Percentiles rank a stretch among this genome's conserved stretches.
These are phyloP conservation scores for Tritrichomonas musculus DNA, from an alignment of 208 protist species.

Conservation along the genomic window DNA sequence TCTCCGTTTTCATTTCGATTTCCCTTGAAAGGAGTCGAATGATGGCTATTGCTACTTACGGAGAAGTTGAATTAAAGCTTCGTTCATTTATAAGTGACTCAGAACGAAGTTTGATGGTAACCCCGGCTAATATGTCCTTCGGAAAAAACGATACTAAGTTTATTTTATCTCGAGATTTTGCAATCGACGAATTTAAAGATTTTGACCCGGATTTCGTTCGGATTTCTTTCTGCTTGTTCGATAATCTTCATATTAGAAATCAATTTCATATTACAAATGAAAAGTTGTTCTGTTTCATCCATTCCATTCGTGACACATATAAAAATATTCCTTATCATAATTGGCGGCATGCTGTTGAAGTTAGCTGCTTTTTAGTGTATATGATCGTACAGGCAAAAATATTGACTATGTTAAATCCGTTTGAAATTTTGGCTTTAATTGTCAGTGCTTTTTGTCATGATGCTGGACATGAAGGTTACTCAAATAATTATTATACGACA, in stretches of 20 bases:
- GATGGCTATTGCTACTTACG: neutral
- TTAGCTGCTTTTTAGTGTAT: constrained; percentile 54
- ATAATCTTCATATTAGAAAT: neutral
- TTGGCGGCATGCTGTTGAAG: constrained; percentile 59
- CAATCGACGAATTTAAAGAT: too few relatives aligned
- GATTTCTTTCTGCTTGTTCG: constrained; percentile 23
- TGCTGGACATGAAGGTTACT: constrained; percentile 85
- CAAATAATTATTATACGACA: constrained; percentile 83
- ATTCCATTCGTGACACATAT: constrained; percentile 15
- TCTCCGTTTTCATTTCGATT: neutral
- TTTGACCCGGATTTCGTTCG: neutral
- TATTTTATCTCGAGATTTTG: too few relatives aligned
- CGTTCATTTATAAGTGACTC: neutral
- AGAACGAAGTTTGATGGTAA: neutral
- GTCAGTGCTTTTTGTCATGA: constrained; percentile 80
- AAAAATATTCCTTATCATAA: constrained; percentile 62
- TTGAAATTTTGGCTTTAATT: constrained; percentile 73
- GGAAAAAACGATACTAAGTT: too few relatives aligned
- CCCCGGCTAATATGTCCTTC: neutral
- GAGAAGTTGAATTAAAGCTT: neutral
- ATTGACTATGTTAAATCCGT: constrained; percentile 48
- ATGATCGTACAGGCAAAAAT: constrained; percentile 52
- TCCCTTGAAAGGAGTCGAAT: neutral
- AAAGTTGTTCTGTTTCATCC: constrained; percentile 21
- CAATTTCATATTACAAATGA: constrained; percentile 2